phyloP scores from a whole-genome alignment of 2,329 filamentous ascomycete species.

The Hypocrella siamensis region DNA sequence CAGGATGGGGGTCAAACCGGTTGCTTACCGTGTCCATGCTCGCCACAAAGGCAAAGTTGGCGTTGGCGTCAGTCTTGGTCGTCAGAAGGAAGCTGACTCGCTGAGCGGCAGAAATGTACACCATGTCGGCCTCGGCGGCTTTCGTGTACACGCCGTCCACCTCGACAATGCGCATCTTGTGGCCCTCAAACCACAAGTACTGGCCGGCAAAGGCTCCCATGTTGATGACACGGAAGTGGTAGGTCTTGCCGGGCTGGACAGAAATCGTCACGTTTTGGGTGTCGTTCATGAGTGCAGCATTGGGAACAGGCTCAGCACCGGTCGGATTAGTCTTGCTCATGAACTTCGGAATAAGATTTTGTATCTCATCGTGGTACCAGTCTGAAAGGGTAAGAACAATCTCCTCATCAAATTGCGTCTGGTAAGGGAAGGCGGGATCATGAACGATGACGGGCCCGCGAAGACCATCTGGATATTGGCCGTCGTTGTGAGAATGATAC shows the following conservation, averaged over 20 bases:
- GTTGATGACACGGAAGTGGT: constrained; percentile 57
- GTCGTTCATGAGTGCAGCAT: constrained; percentile 58
- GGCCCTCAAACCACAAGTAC: constrained; percentile 51
- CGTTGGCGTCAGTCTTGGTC: constrained; percentile 41
- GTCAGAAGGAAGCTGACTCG: constrained; percentile 47
- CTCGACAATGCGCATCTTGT: constrained; percentile 54
- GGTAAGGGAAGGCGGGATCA: constrained; percentile 43
- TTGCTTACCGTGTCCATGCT: constrained; percentile 50
- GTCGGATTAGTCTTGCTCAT: constrained; percentile 38
- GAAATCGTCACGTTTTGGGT: constrained; percentile 41
- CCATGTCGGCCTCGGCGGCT: constrained; percentile 39
- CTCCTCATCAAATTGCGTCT: constrained; percentile 44
- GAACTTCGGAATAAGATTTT: constrained; percentile 28
- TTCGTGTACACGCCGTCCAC: constrained; percentile 59
- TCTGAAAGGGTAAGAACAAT: constrained; percentile 50
- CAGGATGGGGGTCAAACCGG: background rate
- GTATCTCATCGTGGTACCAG: constrained; percentile 51
- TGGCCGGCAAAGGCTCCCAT: constrained; percentile 56
- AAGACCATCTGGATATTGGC: constrained; percentile 57
- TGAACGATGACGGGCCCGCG: constrained; percentile 49
- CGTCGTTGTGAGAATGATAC: constrained; percentile 58
- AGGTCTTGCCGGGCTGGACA: constrained; percentile 53
- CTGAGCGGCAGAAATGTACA: constrained; percentile 55
- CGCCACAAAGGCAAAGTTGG: constrained; percentile 52
- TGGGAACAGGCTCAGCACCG: constrained; percentile 49